phyloP scores from a whole-genome alignment of 371 early-diverging fungal genomes.

The Rhizopus stolonifer region DNA sequence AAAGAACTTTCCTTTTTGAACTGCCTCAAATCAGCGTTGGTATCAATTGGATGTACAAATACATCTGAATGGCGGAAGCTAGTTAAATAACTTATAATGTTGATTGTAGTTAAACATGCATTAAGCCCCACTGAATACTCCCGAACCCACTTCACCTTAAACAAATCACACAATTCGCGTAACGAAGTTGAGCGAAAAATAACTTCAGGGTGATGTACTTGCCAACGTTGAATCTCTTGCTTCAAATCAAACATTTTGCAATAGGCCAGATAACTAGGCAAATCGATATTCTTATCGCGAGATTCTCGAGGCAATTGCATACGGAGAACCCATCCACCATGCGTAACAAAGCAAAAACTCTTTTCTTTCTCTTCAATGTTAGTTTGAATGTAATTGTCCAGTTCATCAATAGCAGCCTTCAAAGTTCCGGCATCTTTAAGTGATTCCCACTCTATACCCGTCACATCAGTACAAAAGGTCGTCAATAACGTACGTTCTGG shows the following conservation, averaged over 20 bases:
- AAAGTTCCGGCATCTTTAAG: constrained; percentile 59
- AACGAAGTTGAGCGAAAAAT: constrained; percentile 57
- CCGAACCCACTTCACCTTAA: constrained; percentile 45
- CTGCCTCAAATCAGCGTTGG: constrained; percentile 59
- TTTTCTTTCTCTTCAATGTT: constrained; percentile 58
- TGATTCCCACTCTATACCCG: constrained; percentile 63
- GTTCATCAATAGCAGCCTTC: constrained; percentile 52
- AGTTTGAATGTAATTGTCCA: constrained; percentile 60
- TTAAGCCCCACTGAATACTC: constrained; percentile 61
- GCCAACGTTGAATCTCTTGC: constrained; percentile 69
- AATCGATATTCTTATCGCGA: constrained; percentile 62
- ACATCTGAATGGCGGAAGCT: constrained; percentile 58
- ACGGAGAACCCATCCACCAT: constrained; percentile 75
- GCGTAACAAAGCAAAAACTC: constrained; percentile 74
- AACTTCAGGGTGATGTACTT: constrained; percentile 63
- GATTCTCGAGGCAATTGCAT: constrained; percentile 75
- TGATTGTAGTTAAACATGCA: constrained; percentile 61
- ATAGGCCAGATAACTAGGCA: constrained; percentile 60
- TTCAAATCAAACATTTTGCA: constrained; percentile 74
- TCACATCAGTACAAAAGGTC: constrained; percentile 63
- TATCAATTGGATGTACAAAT: constrained; percentile 68
- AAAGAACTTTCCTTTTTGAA: constrained; percentile 69
- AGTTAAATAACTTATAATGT: constrained; percentile 55
- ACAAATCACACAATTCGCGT: constrained; percentile 61
- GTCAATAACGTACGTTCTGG: constrained; percentile 68